Conservation (phyloP, 2,329 filamentous ascomycete genomes). For the Fusarium heterosporum region DNA sequence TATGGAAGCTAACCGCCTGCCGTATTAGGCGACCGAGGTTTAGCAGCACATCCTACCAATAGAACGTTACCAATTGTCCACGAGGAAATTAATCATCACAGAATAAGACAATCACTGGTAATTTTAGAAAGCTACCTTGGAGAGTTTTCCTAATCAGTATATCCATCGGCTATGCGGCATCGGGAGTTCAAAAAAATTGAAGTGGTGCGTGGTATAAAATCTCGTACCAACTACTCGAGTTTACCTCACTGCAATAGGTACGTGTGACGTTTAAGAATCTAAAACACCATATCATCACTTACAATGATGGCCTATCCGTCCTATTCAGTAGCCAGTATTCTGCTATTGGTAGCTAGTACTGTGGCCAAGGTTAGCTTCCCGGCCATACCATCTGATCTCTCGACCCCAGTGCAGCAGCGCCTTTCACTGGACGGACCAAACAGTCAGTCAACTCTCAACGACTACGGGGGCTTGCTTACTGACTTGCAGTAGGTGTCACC, state of each 20-base stretch:
- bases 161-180: slow-evolving; percentile 5
- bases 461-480: accelerated
- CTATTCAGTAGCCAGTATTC: background rate
- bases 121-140: background rate
- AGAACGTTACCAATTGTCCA: slow-evolving; percentile 3
- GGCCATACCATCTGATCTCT: slow-evolving; percentile 14
- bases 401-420: slow-evolving; percentile 27
- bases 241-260: background rate
- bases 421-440: slow-evolving; percentile 11
- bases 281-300: too few relatives aligned
- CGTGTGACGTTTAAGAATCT: background rate
- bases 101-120: background rate
- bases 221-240: too few relatives aligned
- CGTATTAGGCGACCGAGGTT: slow-evolving; percentile 8
- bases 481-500: background rate
- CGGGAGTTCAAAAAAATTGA: too few relatives aligned
- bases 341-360: background rate
- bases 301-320: background rate
- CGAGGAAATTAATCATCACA: slow-evolving; percentile 4
- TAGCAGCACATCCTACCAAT: background rate
- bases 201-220: background rate
- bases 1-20: background rate
- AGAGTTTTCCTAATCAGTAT: background rate
- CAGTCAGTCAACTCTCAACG: background rate
- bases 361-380: slow-evolving; percentile 14